Conservation (phyloP, 345 rosid species). For the Hypericum androsaemum region DNA sequence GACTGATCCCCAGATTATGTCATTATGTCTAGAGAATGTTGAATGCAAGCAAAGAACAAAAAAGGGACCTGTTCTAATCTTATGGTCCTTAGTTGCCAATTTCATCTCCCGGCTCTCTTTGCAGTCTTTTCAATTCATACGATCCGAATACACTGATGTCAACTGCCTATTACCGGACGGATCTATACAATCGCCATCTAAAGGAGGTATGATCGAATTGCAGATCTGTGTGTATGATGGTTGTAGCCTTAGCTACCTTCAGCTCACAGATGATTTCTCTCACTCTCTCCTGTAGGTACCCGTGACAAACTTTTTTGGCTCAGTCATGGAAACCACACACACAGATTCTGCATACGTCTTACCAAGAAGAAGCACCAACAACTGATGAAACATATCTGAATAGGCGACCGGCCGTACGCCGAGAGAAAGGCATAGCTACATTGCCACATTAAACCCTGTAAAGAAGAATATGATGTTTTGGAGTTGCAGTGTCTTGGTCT, state of each 20-base stretch:
- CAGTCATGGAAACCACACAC: conserved; percentile 88
- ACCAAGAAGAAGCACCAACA: too few relatives aligned
- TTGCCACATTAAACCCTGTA: too few relatives aligned
- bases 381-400: too few relatives aligned
- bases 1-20: not conserved
- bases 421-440: too few relatives aligned
- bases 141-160: conserved; percentile 72
- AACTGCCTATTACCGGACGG: conserved; percentile 74
- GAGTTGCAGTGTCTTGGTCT: too few relatives aligned
- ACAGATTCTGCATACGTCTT: conserved; percentile 57
- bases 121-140: conserved; percentile 80
- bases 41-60: not conserved
- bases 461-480: too few relatives aligned
- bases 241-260: not conserved
- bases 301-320: conserved; percentile 91
- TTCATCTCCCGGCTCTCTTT: conserved; percentile 7
- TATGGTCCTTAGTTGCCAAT: not conserved
- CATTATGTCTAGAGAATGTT: not conserved
- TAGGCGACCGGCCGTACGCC: too few relatives aligned
- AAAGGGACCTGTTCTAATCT: not conserved
- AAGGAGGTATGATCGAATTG: conserved; percentile 35
- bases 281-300: conserved; percentile 57
- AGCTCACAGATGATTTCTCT: conserved; percentile 1
- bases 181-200: conserved; percentile 53
- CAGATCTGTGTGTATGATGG: not conserved